Conservation (phyloP, 768 basidiomycete species). For the Daedaleopsis nitida region DNA sequence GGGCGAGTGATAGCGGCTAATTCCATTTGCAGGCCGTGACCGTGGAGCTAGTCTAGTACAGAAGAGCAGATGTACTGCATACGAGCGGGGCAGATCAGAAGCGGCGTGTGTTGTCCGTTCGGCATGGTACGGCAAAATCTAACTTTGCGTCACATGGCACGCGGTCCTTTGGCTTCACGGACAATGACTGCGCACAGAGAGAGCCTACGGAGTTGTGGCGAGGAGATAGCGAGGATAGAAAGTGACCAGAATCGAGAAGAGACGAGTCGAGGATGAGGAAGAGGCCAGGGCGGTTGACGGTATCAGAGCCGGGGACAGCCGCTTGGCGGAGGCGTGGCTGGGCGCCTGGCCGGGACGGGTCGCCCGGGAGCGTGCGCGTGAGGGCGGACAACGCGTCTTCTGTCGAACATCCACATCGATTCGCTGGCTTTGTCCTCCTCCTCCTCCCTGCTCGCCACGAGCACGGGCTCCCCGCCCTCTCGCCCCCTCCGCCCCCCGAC, state of each 20-base stretch:
- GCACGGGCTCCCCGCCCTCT: slow-evolving; percentile 28
- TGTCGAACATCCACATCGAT: slow-evolving; percentile 21
- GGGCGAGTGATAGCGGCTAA: too few relatives aligned
- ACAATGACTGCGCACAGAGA: neutral
- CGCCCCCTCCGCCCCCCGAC: slow-evolving; percentile 2
- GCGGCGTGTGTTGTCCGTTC: neutral
- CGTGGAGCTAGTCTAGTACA: too few relatives aligned
- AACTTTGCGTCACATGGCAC: too few relatives aligned
- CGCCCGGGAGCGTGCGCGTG: neutral
- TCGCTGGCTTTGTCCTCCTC: slow-evolving; percentile 22
- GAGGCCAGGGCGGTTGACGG: neutral
- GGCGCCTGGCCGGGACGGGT: neutral
- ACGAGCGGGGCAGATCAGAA: neutral
- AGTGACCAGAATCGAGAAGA: neutral
- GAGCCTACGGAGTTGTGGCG: neutral
- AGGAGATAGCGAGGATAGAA: neutral
- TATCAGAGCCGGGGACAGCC: neutral
- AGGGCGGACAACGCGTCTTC: slow-evolving; percentile 13
- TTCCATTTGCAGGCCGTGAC: too few relatives aligned
- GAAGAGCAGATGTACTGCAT: too few relatives aligned
- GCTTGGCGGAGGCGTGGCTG: neutral
- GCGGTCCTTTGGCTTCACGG: neutral
- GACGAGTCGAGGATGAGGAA: neutral
- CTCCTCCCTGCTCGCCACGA: slow-evolving; percentile 26
- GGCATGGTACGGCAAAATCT: neutral